These are phyloP conservation scores for Sambucus nigra DNA, from an alignment of 129 eudicot genomes.

Conservation along the genomic window DNA sequence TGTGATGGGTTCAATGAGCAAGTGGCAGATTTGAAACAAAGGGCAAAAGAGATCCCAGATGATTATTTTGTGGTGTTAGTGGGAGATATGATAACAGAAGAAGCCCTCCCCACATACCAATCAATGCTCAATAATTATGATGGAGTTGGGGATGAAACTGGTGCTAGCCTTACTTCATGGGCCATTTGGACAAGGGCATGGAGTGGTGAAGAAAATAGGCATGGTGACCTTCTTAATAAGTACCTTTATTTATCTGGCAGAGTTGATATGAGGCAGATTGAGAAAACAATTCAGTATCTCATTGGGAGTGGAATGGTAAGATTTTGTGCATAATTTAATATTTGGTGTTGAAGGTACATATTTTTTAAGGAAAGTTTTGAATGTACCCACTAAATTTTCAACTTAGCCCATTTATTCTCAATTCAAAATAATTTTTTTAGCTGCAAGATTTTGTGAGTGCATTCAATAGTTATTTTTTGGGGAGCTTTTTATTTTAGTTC, in stretches of 20 bases:
- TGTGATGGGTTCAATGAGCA: neutral
- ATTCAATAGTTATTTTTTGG: no score
- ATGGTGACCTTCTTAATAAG: no score
- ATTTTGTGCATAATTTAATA: no score
- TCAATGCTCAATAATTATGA: neutral
- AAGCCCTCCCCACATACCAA: no score
- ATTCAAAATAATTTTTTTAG: no score
- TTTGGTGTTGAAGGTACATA: no score
- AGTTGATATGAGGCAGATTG: conserved; percentile 5
- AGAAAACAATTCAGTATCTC: conserved; percentile 2
- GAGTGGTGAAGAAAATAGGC: neutral
- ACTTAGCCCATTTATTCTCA: no score
- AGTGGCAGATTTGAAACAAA: neutral
- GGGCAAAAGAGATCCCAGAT: conserved; percentile 4
- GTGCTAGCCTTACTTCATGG: neutral
- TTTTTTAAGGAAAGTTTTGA: no score
- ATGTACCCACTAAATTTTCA: no score
- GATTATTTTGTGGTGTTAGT: no score
- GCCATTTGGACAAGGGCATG: conserved; percentile 6
- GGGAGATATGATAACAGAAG: neutral
- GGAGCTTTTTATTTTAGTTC: no score
- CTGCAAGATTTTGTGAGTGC: no score
- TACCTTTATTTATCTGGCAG: conserved; percentile 8
- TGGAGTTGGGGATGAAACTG: conserved; percentile 3
- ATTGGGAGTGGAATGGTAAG: conserved; percentile 3